A percentile compares a stretch with the other conserved stretches of the same genome.
Conservation (phyloP, 2,329 filamentous ascomycete species). For the Curvularia verruculosa region DNA sequence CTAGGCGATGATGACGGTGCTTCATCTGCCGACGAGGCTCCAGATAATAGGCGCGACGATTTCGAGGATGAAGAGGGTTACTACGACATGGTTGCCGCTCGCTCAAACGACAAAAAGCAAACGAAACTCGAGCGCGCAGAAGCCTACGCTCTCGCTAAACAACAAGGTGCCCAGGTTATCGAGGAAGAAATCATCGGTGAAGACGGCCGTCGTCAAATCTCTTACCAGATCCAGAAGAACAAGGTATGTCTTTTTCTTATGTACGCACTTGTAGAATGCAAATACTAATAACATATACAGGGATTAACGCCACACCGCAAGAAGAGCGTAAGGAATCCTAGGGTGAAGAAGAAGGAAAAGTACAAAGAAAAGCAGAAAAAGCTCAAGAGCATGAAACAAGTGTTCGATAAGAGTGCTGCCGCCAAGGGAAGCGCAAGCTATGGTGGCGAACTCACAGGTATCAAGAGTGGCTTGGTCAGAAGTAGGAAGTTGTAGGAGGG, state of each 20-base stretch:
- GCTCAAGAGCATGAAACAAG: slow-evolving; percentile 80
- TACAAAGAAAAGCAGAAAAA: slow-evolving; percentile 98
- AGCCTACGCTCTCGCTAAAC: slow-evolving; percentile 61
- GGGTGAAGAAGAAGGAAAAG: slow-evolving; percentile 98
- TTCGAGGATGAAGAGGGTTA: slow-evolving; percentile 71
- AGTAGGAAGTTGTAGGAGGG: slow-evolving; percentile 78
- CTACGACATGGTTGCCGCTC: slow-evolving; percentile 84
- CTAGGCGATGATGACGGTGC: slow-evolving; percentile 68
- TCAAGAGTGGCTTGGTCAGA: slow-evolving; percentile 92
- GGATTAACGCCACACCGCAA: slow-evolving; percentile 78
- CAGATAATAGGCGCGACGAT: slow-evolving; percentile 44
- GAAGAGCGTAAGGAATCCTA: slow-evolving; percentile 93
- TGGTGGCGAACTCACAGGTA: slow-evolving; percentile 89
- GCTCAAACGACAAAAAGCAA: slow-evolving; percentile 70
- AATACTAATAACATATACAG: background rate
- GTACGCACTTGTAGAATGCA: background rate
- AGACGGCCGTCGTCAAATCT: slow-evolving; percentile 91
- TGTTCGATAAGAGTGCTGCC: slow-evolving; percentile 75
- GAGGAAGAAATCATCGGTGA: slow-evolving; percentile 72
- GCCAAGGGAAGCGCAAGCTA: slow-evolving; percentile 70
- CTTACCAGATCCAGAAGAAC: slow-evolving; percentile 95
- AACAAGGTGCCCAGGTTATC: slow-evolving; percentile 65
- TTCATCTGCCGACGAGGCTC: slow-evolving; percentile 67
- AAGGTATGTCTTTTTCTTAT: slow-evolving; percentile 64
- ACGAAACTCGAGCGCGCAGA: slow-evolving; percentile 72